Percentiles rank a stretch among this genome's conserved stretches.
These are phyloP conservation scores for Apiospora phragmitis DNA, from an alignment of 2,329 filamentous ascomycete genomes.

Conservation along the genomic window DNA sequence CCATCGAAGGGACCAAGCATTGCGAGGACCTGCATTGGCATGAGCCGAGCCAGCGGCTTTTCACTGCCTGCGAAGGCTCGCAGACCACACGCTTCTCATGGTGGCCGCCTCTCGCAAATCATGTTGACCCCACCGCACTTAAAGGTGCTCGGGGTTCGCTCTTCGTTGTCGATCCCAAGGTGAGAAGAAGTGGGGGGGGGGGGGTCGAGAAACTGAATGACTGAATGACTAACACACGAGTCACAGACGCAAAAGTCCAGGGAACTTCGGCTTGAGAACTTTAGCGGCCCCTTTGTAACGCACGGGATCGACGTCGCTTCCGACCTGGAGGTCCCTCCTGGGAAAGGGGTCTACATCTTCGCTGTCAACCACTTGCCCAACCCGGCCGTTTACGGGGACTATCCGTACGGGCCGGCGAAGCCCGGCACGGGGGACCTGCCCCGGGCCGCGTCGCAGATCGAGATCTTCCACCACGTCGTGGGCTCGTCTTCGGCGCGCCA, in stretches of 20 bases:
- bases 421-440: constrained; percentile 25
- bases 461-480: constrained; percentile 56
- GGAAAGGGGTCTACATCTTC: constrained; percentile 56
- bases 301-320: constrained; percentile 62
- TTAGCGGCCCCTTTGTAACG: constrained; percentile 53
- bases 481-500: constrained; percentile 42
- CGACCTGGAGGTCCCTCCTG: constrained; percentile 39
- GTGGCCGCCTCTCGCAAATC: constrained; percentile 50
- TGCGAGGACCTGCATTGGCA: constrained; percentile 64
- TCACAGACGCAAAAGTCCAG: constrained; percentile 45
- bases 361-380: constrained; percentile 61
- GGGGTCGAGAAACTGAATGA: background rate
- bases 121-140: constrained; percentile 39
- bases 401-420: constrained; percentile 13
- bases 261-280: constrained; percentile 50
- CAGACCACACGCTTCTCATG: constrained; percentile 43
- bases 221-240: background rate
- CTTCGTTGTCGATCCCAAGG: constrained; percentile 55
- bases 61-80: constrained; percentile 56
- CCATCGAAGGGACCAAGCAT: constrained; percentile 52
- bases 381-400: constrained; percentile 32
- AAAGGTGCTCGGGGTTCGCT: constrained; percentile 43
- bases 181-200: constrained; percentile 22
- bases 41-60: constrained; percentile 46
- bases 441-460: constrained; percentile 53